Conservation (phyloP, 805 yeast species). For the Suhomyces prunicola region DNA sequence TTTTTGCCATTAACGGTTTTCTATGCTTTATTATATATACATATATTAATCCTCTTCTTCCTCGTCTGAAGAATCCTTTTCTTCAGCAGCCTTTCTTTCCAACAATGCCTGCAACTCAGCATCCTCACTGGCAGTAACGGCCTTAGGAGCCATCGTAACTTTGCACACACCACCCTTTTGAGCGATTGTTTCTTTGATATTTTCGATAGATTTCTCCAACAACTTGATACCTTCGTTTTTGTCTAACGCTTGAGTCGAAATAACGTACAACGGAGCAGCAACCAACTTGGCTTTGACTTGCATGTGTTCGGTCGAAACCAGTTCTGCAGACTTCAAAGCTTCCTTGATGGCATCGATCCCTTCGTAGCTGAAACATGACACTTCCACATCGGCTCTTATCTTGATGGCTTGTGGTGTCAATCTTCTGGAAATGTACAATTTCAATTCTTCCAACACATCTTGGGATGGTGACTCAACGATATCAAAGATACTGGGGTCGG, state of each 20-base stretch:
- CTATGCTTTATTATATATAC: not conserved
- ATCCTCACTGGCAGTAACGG: slow-evolving; percentile 97
- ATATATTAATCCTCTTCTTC: slow-evolving; percentile 45
- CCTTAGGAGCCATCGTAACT: slow-evolving; percentile 97
- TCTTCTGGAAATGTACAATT: slow-evolving; percentile 84
- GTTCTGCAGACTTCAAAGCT: slow-evolving; percentile 86
- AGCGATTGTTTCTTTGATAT: slow-evolving; percentile 66
- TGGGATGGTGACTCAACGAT: slow-evolving; percentile 67
- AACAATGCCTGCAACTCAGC: slow-evolving; percentile 94
- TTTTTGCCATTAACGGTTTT: not conserved
- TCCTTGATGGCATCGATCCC: slow-evolving; percentile 96
- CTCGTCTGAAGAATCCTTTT: slow-evolving; percentile 78
- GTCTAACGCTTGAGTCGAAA: slow-evolving; percentile 90
- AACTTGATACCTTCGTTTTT: slow-evolving; percentile 82
- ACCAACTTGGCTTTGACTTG: slow-evolving; percentile 92
- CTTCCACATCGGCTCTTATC: slow-evolving; percentile 98
- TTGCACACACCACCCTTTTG: slow-evolving; percentile 82
- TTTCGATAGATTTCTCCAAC: slow-evolving; percentile 75
- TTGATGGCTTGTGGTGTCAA: slow-evolving; percentile 97
- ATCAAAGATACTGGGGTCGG: slow-evolving; percentile 85
- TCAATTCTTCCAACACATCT: slow-evolving; percentile 79
- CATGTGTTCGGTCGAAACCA: slow-evolving; percentile 73
- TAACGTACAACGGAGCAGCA: slow-evolving; percentile 95
- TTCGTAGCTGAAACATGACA: slow-evolving; percentile 94
- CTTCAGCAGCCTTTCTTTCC: slow-evolving; percentile 90